A percentile compares a stretch with the other conserved stretches of the same genome.
phyloP scores from a whole-genome alignment of 1,284 basidiomycete genomes.

The Irpex sp. region DNA sequence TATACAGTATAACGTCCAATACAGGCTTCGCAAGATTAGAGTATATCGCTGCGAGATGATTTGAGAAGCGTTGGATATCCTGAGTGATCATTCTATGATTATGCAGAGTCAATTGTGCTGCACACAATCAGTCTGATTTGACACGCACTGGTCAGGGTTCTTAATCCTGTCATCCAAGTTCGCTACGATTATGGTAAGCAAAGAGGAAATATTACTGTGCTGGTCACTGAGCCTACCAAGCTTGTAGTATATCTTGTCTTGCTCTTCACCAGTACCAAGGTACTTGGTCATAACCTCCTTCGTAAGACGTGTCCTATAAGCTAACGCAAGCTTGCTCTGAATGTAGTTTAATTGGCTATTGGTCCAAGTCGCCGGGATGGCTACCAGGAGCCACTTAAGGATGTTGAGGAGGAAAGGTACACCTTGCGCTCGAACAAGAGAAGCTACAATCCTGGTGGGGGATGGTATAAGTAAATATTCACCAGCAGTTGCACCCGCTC shows the following conservation, averaged over 20 bases:
- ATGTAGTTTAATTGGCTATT: conserved; percentile 96
- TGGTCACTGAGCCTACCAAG: conserved; percentile 49
- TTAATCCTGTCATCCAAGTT: conserved; percentile 94
- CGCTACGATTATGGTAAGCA: conserved; percentile 37
- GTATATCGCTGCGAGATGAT: conserved; percentile 91
- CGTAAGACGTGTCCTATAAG: conserved; percentile 89
- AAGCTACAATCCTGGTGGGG: conserved; percentile 82
- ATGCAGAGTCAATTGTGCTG: conserved; percentile 3
- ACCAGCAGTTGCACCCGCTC: conserved; percentile 8
- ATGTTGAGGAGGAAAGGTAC: conserved; percentile 84
- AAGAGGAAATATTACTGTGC: conserved; percentile 1
- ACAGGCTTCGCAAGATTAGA: conserved; percentile 91
- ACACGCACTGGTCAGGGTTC: conserved; percentile 86
- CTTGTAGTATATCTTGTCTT: conserved; percentile 88
- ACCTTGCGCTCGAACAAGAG: conserved; percentile 87
- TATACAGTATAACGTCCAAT: conserved; percentile 93
- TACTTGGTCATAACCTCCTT: conserved; percentile 82
- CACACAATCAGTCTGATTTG: neutral
- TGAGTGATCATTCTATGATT: conserved; percentile 82
- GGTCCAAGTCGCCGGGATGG: conserved; percentile 95
- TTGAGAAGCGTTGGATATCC: conserved; percentile 93
- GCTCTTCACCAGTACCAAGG: conserved; percentile 70
- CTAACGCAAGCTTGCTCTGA: conserved; percentile 90
- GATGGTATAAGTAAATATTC: conserved; percentile 4
- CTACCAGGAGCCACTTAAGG: conserved; percentile 86